Evolutionary conservation across 208 protist species (phyloP), one percentile per base, ranked within the genome.

Genomic region (Trypanosoma brucei): DNA sequence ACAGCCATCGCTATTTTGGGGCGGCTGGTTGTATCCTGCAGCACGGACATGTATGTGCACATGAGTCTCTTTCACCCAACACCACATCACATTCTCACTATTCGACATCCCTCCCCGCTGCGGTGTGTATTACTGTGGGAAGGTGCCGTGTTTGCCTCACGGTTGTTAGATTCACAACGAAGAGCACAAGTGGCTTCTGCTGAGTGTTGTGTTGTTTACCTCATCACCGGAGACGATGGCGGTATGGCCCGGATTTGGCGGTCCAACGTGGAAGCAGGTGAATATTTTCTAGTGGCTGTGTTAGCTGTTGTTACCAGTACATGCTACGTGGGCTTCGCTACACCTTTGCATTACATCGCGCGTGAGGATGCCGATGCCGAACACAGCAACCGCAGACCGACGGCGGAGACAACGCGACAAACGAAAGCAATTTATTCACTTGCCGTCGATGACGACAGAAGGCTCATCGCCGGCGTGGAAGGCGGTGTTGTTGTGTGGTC

Each of bases 71-170:
- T 89, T 51, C 79, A 91, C 55, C 87, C 87, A 31, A 31, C 35
- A 1, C 75, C 76, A 14, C 49, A 33, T 0, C 61, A 73, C 36
- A 44, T 93, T 13, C 57, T 76, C 8, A 66, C 60, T 31, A 66
- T 91, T 37, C 65, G 69, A 5, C 87, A 93, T 51, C 72, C 79
- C 0, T 67, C 51, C 3, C 55, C 72, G 33, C 50, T 91, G 30
- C 70, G 72, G 2, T 78, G 55, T 42, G n/a, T 89, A 44, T 76
- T 81, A 46, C 59, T 93, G 44, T 93, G 87, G 84, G 83, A 93
- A 34, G 87, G 86, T 7, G 34, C 51, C 13, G 35, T 55, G 13
- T 88, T 91, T 61, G 56, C 68, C 0, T 36, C 45, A 31, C 59
- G 46, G 4, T 40, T 58, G 34, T 33, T 7, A 5, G 53, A 72